These are phyloP conservation scores for Trichoderma koningiopsis DNA, from an alignment of 2,329 filamentous ascomycete species.

Conservation along the genomic window DNA sequence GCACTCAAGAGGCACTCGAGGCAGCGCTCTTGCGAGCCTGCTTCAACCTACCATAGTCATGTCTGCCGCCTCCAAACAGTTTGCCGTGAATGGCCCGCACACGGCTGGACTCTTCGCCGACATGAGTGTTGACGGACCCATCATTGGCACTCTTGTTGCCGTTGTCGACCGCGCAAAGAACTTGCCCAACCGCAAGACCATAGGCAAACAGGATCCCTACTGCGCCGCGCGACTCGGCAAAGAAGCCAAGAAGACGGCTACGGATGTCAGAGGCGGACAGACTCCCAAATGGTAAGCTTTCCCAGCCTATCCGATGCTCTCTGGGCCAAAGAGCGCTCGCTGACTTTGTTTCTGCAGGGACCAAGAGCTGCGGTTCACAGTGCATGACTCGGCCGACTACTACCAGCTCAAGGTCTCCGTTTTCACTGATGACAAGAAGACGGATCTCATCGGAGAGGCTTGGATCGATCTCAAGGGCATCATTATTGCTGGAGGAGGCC, in stretches of 20 bases:
- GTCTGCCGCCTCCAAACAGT: constrained; percentile 56
- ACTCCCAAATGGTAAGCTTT: constrained; percentile 82
- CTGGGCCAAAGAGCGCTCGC: not conserved
- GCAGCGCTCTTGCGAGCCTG: constrained; percentile 24
- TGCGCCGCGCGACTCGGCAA: constrained; percentile 92
- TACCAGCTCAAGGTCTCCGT: constrained; percentile 92
- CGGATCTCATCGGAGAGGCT: constrained; percentile 91
- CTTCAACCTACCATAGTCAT: constrained; percentile 40
- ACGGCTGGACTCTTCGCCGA: constrained; percentile 93
- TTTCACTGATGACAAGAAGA: constrained; percentile 98
- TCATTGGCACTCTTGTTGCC: constrained; percentile 89
- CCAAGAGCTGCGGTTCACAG: constrained; percentile 91
- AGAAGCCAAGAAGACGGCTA: constrained; percentile 95
- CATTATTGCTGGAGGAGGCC: constrained; percentile 83
- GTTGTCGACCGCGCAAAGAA: constrained; percentile 97
- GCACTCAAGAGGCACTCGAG: constrained; percentile 6
- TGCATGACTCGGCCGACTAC: constrained; percentile 96
- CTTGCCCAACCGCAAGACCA: constrained; percentile 91
- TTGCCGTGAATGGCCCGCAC: constrained; percentile 67
- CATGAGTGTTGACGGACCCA: constrained; percentile 88
- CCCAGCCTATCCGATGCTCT: not conserved
- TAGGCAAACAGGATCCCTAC: constrained; percentile 98
- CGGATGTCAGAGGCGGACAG: constrained; percentile 90
- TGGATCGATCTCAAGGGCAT: constrained; percentile 85
- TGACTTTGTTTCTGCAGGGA: constrained; percentile 64